Percentiles rank a stretch among this genome's conserved stretches.
Conservation (phyloP, 495 filamentous ascomycete genomes). For the Lasiosphaeria hispida region DNA sequence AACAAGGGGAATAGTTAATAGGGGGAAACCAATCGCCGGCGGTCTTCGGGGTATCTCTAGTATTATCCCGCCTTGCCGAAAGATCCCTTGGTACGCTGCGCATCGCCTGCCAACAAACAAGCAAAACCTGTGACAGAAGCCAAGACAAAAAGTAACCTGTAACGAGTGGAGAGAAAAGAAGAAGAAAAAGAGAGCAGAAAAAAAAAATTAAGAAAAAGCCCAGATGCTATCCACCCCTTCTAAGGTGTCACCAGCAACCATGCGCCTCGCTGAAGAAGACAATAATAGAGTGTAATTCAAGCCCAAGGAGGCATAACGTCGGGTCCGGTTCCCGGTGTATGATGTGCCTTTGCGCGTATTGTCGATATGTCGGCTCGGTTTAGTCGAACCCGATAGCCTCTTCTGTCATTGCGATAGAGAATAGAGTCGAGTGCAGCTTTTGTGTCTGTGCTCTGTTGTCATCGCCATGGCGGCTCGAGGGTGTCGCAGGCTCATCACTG, state of each 20-base stretch:
- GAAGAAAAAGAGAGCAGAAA: background rate
- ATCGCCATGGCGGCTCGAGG: constrained; percentile 1
- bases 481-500: constrained; percentile 23
- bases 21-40: constrained; percentile 24
- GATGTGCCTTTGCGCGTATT: background rate
- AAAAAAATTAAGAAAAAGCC: background rate
- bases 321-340: background rate
- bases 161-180: background rate
- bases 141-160: background rate
- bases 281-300: background rate
- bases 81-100: background rate
- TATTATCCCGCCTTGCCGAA: constrained; percentile 24
- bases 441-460: background rate
- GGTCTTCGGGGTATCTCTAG: constrained; percentile 34
- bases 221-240: constrained; percentile 1
- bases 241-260: constrained; percentile 12
- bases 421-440: background rate
- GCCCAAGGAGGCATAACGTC: background rate
- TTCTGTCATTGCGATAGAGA: background rate
- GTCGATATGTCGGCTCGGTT: background rate
- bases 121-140: background rate
- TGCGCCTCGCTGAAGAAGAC: constrained; percentile 13
- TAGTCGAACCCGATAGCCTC: background rate
- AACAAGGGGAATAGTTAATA: constrained; percentile 7
- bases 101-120: background rate